Evolutionary conservation across 1,284 basidiomycete genomes (phyloP), one percentile per base, ranked within the genome.

Genomic region (Cutaneotrichosporon daszewskae): DNA sequence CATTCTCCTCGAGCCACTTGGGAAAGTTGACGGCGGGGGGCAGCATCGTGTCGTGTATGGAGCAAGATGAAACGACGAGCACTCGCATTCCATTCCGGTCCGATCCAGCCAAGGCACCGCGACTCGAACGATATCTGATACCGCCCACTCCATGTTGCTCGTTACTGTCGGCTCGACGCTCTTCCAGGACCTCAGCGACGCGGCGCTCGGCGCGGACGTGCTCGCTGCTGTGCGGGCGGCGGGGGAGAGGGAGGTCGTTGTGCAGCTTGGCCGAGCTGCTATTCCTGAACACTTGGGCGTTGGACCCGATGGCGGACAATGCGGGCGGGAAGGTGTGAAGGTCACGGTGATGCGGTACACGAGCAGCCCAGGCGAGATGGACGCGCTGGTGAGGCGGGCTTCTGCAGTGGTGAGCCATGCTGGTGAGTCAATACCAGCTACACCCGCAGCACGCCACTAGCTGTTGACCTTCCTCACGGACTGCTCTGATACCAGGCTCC

Each of bases 401-500:
- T 82, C 89, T 63, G 68, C 90, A 34, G 79, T 97, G 39, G 83
- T 97, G 29, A 87, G 87, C 60, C 92, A 97, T 77, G 92, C 89
- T 60, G 91, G 91, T 91, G 64, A 55, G 79, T 57, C 3, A 7
- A 10, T 2, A 9, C 9, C 12, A 33, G 19, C 32, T n/a, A n/a
- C n/a, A n/a, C n/a, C n/a, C n/a, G n/a, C n/a, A n/a, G n/a, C n/a
- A n/a, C n/a, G n/a, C n/a, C n/a, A n/a, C n/a, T 18, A 8, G 32
- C 32, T 5, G 16, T 33, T 33, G 35, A 17, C n/a, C 3, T 11
- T 9, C 13, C 10, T 23, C 8, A 5, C 39, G 16, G 32, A 22
- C 28, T 32, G 29, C 14, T 29, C 40, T 37, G 43, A 34, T 28
- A 23, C 10, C 62, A 95, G 92, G 92, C 39, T 87, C 94, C 11